Conservation (phyloP, 495 filamentous ascomycete genomes). For the Neurospora sp. region DNA sequence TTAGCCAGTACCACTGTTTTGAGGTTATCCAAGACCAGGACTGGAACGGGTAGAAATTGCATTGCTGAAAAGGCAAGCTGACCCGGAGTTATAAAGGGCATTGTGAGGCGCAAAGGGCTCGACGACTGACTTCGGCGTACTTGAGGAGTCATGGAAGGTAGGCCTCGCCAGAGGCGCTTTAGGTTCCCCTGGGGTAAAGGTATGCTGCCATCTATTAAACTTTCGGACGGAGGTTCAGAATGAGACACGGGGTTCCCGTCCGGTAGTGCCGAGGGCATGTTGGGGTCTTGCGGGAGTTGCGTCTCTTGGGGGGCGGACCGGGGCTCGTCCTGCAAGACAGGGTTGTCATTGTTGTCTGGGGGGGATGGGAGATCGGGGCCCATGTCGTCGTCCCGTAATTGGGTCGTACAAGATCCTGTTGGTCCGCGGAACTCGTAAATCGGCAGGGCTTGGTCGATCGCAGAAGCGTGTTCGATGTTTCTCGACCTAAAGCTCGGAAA, state of each 20-base stretch:
- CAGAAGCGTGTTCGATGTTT: neutral
- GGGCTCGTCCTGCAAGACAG: neutral
- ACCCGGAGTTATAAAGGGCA: constrained; percentile 29
- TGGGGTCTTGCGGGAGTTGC: neutral
- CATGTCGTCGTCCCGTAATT: constrained; percentile 4
- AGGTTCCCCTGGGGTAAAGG: neutral
- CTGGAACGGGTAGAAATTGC: constrained; percentile 58
- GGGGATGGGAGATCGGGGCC: constrained; percentile 1
- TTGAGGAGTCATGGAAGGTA: neutral
- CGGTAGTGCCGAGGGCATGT: neutral
- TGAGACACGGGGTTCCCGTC: neutral
- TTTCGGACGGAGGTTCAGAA: neutral
- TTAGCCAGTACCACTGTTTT: constrained; percentile 62
- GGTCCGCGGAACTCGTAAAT: neutral
- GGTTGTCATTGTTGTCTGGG: neutral
- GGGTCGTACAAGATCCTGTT: neutral
- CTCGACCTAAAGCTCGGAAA: neutral
- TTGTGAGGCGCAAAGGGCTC: constrained; percentile 28
- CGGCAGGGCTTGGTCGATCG: neutral
- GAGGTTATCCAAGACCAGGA: constrained; percentile 49
- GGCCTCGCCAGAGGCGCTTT: constrained; percentile 1
- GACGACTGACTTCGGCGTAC: constrained; percentile 11
- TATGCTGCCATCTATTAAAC: neutral
- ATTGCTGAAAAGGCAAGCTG: constrained; percentile 52
- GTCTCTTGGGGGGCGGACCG: neutral